Conservation (phyloP, 2,329 filamentous ascomycete species). For the Venturia oleaginea region DNA sequence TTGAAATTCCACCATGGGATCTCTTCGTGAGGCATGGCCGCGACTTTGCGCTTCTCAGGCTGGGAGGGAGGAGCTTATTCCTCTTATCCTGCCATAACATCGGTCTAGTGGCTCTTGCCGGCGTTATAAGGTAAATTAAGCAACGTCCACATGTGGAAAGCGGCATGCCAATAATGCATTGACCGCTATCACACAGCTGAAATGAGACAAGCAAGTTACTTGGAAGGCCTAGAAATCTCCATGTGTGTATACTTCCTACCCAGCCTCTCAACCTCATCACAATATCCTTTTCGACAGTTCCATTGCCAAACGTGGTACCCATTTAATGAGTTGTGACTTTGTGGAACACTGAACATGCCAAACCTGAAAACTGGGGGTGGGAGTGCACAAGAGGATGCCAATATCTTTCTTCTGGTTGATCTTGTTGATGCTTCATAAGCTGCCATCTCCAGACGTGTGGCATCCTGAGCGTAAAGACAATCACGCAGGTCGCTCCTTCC, state of each 20-base stretch:
- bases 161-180: not conserved
- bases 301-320: not conserved
- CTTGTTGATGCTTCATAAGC: not conserved
- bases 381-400: not conserved
- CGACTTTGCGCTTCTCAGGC: not conserved
- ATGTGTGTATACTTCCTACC: not conserved
- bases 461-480: not conserved
- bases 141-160: not conserved
- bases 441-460: not conserved
- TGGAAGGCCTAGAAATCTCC: not conserved
- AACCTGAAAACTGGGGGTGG: not conserved
- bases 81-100: not conserved
- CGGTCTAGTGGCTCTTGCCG: not conserved
- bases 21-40: conserved; percentile 16
- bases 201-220: not conserved
- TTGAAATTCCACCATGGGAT: conserved; percentile 79
- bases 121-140: not conserved
- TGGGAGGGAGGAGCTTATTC: not conserved
- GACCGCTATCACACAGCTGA: not conserved
- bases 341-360: not conserved
- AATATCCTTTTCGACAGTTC: too few relatives aligned
- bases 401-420: not conserved
- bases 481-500: not conserved
- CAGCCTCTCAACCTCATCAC: not conserved
- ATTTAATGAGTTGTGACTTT: not conserved